A percentile compares a stretch with the other conserved stretches of the same genome.
Conservation (phyloP, 768 basidiomycete genomes). For the Podaxis sp. region DNA sequence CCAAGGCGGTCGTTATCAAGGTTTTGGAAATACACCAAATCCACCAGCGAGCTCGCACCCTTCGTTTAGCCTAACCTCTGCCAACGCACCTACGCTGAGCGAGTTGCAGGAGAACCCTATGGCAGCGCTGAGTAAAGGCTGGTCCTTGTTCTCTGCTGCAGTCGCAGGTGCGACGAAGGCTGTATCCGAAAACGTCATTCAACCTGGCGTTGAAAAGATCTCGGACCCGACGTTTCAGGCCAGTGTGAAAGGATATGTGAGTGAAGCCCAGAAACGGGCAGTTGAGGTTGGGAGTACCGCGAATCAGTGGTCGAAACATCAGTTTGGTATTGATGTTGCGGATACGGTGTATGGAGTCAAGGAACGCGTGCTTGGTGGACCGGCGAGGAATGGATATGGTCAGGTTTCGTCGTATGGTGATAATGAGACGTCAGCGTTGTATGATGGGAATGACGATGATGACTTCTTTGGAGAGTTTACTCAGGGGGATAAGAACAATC, state of each 20-base stretch:
- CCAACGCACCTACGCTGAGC: constrained; percentile 70
- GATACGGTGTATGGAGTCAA: constrained; percentile 70
- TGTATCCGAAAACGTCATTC: constrained; percentile 85
- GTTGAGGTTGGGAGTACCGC: constrained; percentile 60
- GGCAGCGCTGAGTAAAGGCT: constrained; percentile 87
- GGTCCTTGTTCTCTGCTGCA: constrained; percentile 91
- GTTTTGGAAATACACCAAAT: constrained; percentile 87
- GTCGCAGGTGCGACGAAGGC: constrained; percentile 76
- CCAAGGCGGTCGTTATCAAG: constrained; percentile 91
- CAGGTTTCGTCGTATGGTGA: constrained; percentile 39
- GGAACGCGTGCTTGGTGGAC: constrained; percentile 56
- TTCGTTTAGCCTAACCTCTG: constrained; percentile 72
- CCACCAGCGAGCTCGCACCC: constrained; percentile 58
- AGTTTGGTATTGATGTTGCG: constrained; percentile 85
- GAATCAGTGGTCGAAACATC: constrained; percentile 75
- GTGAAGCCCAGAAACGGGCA: constrained; percentile 66
- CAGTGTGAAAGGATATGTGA: constrained; percentile 70
- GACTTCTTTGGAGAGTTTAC: constrained; percentile 59
- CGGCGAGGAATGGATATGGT: constrained; percentile 52
- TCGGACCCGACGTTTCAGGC: constrained; percentile 80
- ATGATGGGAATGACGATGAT: constrained; percentile 60
- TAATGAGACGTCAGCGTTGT: constrained; percentile 59
- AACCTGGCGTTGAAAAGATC: constrained; percentile 83
- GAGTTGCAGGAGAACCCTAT: constrained; percentile 89
- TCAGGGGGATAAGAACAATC: constrained; percentile 10